Conservation (phyloP, 176 grass and related monocot species). For the Zizania latifolia region DNA sequence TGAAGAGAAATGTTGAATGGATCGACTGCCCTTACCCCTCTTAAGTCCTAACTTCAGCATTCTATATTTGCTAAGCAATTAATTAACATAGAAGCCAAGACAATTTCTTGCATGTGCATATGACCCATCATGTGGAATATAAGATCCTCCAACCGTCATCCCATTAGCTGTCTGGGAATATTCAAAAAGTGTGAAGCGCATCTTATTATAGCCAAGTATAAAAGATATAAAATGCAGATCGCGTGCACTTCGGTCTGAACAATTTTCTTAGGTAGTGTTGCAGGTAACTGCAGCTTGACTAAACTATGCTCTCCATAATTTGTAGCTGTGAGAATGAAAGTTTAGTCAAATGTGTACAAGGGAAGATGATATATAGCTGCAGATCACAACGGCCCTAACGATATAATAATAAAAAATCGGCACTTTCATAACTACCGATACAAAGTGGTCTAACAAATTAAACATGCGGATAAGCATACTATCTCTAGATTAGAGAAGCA, state of each 20-base stretch:
- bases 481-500: constrained; percentile 3
- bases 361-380: constrained; percentile 14
- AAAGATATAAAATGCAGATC: constrained; percentile 27
- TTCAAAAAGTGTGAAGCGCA: constrained; percentile 33
- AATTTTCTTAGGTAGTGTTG: constrained; percentile 24
- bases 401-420: constrained; percentile 27
- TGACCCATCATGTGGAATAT: constrained; percentile 10
- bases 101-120: neutral
- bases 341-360: constrained; percentile 23
- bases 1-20: constrained; percentile 8
- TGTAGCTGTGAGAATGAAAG: constrained; percentile 8
- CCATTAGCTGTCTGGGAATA: constrained; percentile 34
- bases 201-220: constrained; percentile 30
- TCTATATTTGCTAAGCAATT: neutral
- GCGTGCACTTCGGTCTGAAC: constrained; percentile 16
- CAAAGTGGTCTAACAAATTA: constrained; percentile 14
- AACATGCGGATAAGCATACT: constrained; percentile 2
- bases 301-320: neutral
- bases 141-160: constrained; percentile 33
- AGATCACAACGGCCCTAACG: constrained; percentile 40
- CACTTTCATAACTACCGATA: neutral
- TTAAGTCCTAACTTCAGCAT: neutral
- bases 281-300: constrained; percentile 1
- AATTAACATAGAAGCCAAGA: neutral
- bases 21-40: constrained; percentile 11